Base-by-base conservation (phyloP, 129 eudicot species). In the Helianthus tuberosus region DNA sequence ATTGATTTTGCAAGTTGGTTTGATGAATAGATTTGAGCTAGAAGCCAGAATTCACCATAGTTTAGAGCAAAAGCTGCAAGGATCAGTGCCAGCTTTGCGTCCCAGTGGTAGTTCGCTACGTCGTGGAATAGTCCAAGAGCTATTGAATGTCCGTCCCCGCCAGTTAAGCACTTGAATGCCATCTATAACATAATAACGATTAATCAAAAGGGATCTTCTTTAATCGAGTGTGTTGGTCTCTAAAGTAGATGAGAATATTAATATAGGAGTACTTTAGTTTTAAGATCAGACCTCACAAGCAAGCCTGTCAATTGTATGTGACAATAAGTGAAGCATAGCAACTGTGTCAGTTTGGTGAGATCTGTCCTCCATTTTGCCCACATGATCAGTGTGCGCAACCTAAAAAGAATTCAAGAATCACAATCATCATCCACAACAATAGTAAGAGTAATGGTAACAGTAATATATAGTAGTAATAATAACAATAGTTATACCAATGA, bases 31-130 rank as follows among this genome's bases (percentile, higher is more conserved):
- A 86, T 82, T 35, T 93, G 92, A 53, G 89, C 91, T 16, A 90
- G 81, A 20, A 93, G 96, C 96, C 98, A 90, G 66, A 91, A 94
- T 62, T 94, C 99, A 11, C 99, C 97, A 20, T 88, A 88, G 75
- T 73, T 73, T 53, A 85, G 67, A 13, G 99, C 89, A 79, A 94
- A 91, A 38, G 97, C 97, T 10, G 97, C 84, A 9, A 94, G 78
- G 63, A 90, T 61, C 16, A 94, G 70, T 38, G 83, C 94, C 44
- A 85, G 86, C 76, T 94, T 94, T 0, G 97, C 96, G 3, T 88
- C 97, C 99, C 99, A 94, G 36, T 93, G 78, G 72, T 77, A 94
- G 84, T 66, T 73, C 8, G 86, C 60, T 8, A 93, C 79, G 14
- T 79, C 43, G 25, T 77, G 81, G 17, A 93, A 80, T 27, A 94